These are phyloP conservation scores for Ophiostoma pallidulum DNA, from an alignment of 2,329 filamentous ascomycete species.

Conservation along the genomic window DNA sequence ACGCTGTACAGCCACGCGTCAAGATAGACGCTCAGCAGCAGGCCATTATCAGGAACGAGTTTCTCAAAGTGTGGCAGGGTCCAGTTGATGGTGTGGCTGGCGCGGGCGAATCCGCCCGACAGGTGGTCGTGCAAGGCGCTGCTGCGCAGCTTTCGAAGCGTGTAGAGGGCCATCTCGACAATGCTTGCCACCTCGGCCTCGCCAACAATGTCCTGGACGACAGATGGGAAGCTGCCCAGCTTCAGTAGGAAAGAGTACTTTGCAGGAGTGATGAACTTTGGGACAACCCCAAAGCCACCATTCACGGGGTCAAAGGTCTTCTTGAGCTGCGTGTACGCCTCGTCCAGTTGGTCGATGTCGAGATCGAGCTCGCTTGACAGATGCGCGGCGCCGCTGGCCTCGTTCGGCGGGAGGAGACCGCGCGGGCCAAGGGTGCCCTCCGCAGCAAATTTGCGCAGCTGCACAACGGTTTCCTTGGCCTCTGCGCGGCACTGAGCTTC, in stretches of 20 bases:
- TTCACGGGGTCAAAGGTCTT: constrained; percentile 69
- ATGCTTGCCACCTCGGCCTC: constrained; percentile 69
- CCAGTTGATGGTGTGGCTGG: constrained; percentile 88
- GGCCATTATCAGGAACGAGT: constrained; percentile 86
- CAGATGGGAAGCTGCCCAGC: constrained; percentile 58
- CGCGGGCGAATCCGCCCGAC: constrained; percentile 54
- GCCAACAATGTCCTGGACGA: constrained; percentile 82
- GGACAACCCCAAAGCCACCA: constrained; percentile 71
- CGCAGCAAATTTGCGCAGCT: constrained; percentile 78
- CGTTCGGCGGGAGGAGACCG: constrained; percentile 19
- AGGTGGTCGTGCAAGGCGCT: constrained; percentile 48
- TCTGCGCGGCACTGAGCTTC: constrained; percentile 74
- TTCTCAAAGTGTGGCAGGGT: constrained; percentile 95
- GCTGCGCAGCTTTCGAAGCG: constrained; percentile 61
- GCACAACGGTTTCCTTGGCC: constrained; percentile 69
- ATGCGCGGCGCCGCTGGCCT: constrained; percentile 17
- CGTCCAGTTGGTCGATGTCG: constrained; percentile 84
- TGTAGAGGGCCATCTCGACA: constrained; percentile 69
- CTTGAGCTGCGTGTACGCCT: constrained; percentile 73
- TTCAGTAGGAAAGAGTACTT: constrained; percentile 77
- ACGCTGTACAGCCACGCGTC: constrained; percentile 64
- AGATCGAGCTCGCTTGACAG: constrained; percentile 51
- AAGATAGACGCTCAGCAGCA: constrained; percentile 73
- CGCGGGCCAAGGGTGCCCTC: constrained; percentile 63
- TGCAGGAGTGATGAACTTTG: constrained; percentile 83